Percentiles rank a stretch among this genome's conserved stretches.
These are phyloP conservation scores for Nigrospora oryzae DNA, from an alignment of 2,329 filamentous ascomycete genomes.

Conservation along the genomic window DNA sequence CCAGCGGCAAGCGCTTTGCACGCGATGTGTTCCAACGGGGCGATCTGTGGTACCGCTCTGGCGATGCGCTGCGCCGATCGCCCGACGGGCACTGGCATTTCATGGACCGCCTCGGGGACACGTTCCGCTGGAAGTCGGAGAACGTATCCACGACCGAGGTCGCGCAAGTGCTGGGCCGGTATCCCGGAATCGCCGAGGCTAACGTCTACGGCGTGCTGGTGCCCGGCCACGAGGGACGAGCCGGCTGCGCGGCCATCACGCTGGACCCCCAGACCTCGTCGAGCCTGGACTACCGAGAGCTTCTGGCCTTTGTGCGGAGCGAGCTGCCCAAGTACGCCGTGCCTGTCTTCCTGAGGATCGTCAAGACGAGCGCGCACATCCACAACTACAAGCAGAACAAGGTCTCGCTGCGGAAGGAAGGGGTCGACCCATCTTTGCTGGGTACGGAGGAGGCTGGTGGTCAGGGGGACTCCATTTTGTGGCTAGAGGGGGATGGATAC, in stretches of 20 bases:
- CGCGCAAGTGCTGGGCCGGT: slow-evolving; percentile 22
- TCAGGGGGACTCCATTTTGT: slow-evolving; percentile 14
- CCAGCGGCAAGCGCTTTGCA: slow-evolving; percentile 55
- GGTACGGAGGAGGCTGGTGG: slow-evolving; percentile 16
- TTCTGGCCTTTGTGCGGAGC: slow-evolving; percentile 20
- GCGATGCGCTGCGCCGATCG: slow-evolving; percentile 51
- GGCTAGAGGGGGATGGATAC: slow-evolving; percentile 18
- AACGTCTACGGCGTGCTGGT: slow-evolving; percentile 26
- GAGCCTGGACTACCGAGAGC: slow-evolving; percentile 18
- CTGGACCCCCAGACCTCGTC: slow-evolving; percentile 14
- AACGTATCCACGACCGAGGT: slow-evolving; percentile 30
- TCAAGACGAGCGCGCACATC: slow-evolving; percentile 23
- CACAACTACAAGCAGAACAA: slow-evolving; percentile 30
- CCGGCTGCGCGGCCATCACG: slow-evolving; percentile 24
- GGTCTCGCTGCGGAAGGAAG: slow-evolving; percentile 24
- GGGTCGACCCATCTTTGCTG: slow-evolving; percentile 22
- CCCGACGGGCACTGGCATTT: slow-evolving; percentile 57
- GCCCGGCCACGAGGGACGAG: slow-evolving; percentile 25
- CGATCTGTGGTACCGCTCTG: slow-evolving; percentile 56
- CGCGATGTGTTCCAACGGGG: slow-evolving; percentile 53
- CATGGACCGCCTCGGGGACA: slow-evolving; percentile 57
- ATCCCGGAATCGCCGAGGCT: slow-evolving; percentile 23
- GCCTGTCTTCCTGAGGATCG: slow-evolving; percentile 26
- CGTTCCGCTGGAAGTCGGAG: slow-evolving; percentile 51
- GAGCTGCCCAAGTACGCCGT: slow-evolving; percentile 26